Base-by-base conservation (phyloP, 495 filamentous ascomycete genomes). In the Amniculicola lignicola region DNA sequence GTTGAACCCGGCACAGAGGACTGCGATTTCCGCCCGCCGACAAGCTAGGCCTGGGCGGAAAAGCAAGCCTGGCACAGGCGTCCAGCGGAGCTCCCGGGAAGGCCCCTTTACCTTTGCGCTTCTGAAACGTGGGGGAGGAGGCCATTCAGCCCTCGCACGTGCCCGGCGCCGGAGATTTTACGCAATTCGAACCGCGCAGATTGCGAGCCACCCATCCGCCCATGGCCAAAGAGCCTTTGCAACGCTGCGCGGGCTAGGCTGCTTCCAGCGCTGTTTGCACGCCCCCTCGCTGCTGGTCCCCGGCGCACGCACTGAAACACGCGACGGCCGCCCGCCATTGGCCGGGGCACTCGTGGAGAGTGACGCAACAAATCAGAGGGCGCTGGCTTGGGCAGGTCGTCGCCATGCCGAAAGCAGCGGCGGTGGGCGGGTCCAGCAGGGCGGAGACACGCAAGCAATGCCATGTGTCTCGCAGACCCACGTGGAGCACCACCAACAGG, bases 81-180 rank as follows among this genome's bases (percentile, higher is more conserved):
- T 11, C 28, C 14, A 36, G 28, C 29, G 29, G 29, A 33, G n/a
- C 29, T 50, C 35, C 37, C 54, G 41, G 52, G 31, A 28, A 29
- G 24, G n/a, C 47, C 47, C 54, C 37, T 58, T 51, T 41, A 36
- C 21, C 10, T 18, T 19, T 18, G 21, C 9, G 33, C 14, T 29
- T 51, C 37, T 58, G 47, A 58, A 58, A 51, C 46, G 54, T 58
- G 54, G 54, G 54, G 54, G 54, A 58, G 12, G 28, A n/a, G 45
- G 52, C 28, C 56, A 42, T 52, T 59, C 47, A 52, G 47, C 27
- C 29, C 35, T 52, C 40, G 49, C 56, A 53, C 56, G 56, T 52
- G 56, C 49, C 22, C 11, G 27, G 28, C 5, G 9, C 53, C 56
- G 56, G 56, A 52, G 56, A 59, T 52, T 59, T 59, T 18, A 14